Evolutionary conservation across 805 yeast genomes (phyloP).

Genomic region (Lipomyces starkeyi): DNA sequence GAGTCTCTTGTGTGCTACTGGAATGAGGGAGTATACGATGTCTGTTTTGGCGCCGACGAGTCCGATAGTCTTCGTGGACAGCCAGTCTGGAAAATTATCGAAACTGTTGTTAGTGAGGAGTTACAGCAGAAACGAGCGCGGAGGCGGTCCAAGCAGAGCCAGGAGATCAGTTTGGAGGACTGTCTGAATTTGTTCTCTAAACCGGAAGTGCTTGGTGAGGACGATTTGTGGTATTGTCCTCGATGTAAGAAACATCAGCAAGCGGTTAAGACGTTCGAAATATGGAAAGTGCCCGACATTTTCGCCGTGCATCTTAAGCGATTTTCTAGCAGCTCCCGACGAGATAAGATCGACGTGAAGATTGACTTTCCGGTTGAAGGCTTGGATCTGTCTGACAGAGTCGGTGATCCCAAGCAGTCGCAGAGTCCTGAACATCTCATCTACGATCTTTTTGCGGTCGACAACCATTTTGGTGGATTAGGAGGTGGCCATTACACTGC

Average conservation of each 20-base stretch:
- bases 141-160: slow-evolving; percentile 37
- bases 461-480: slow-evolving; percentile 92
- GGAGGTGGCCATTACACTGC: slow-evolving; percentile 99
- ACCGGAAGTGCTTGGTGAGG: slow-evolving; percentile 83
- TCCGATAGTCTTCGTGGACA: slow-evolving; percentile 52
- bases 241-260: slow-evolving; percentile 84
- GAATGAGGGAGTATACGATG: slow-evolving; percentile 56
- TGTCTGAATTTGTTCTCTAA: slow-evolving; percentile 76
- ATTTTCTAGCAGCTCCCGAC: slow-evolving; percentile 70
- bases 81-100: slow-evolving; percentile 63
- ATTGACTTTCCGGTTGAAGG: slow-evolving; percentile 89
- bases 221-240: slow-evolving; percentile 95
- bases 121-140: slow-evolving; percentile 52
- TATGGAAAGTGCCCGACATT: slow-evolving; percentile 94
- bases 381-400: slow-evolving; percentile 70
- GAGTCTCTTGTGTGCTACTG: slow-evolving; percentile 70
- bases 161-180: slow-evolving; percentile 64
- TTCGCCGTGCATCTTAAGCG: slow-evolving; percentile 88
- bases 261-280: slow-evolving; percentile 87
- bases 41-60: slow-evolving; percentile 58
- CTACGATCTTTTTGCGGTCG: slow-evolving; percentile 90
- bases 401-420: slow-evolving; percentile 48
- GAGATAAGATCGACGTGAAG: slow-evolving; percentile 85
- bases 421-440: slow-evolving; percentile 45
- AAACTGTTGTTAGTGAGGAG: slow-evolving; percentile 58